phyloP scores from a whole-genome alignment of 192 early-diverging fungal genomes.

The Pilaira anomala region DNA sequence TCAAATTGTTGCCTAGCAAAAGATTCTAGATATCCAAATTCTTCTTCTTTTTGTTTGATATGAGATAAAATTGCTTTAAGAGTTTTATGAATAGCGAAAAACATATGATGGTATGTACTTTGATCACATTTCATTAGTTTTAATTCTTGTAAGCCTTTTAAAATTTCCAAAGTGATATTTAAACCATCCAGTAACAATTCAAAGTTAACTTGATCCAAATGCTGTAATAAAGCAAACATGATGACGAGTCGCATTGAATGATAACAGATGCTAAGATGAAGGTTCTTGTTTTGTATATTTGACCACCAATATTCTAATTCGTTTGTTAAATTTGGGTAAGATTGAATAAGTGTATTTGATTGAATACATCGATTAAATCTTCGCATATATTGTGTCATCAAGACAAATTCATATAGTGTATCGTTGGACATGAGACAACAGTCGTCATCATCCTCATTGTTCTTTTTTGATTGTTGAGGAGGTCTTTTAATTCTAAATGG shows the following conservation, averaged over 20 bases:
- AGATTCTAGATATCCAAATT: background rate
- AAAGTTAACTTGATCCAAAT: background rate
- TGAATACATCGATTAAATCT: slow-evolving; percentile 12
- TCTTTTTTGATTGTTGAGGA: background rate
- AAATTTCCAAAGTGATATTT: slow-evolving; percentile 13
- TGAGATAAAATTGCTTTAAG: slow-evolving; percentile 16
- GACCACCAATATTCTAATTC: slow-evolving; percentile 13
- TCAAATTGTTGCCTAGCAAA: slow-evolving; percentile 18
- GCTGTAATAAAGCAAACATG: slow-evolving; percentile 21
- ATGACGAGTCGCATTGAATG: slow-evolving; percentile 26
- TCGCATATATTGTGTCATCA: slow-evolving; percentile 19
- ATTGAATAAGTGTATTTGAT: background rate
- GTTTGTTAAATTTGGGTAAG: background rate
- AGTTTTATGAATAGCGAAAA: slow-evolving; percentile 33
- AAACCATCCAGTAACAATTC: slow-evolving; percentile 12
- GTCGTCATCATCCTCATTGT: background rate
- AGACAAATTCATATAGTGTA: slow-evolving; percentile 8
- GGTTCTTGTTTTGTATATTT: background rate
- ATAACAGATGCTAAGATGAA: slow-evolving; percentile 29
- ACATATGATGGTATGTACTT: slow-evolving; percentile 36
- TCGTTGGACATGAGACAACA: background rate
- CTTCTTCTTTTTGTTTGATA: background rate
- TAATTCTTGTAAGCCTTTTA: slow-evolving; percentile 16
- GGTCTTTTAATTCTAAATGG: background rate
- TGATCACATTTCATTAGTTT: slow-evolving; percentile 17